Evolutionary conservation across 345 rosid genomes (phyloP).

Genomic region (Hibiscus syriacus): DNA sequence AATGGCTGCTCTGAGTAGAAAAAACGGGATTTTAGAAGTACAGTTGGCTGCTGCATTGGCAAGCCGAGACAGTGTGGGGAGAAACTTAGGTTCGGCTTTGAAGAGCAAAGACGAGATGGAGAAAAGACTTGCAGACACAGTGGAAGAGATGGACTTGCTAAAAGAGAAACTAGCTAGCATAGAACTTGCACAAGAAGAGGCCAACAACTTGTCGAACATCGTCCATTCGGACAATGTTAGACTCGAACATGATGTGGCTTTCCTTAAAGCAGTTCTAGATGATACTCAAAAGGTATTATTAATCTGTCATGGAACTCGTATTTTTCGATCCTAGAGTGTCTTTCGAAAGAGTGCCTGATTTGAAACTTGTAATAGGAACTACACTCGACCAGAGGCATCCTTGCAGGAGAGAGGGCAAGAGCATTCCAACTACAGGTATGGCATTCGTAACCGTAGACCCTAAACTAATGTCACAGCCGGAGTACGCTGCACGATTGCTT

Average conservation of each 20-base stretch:
- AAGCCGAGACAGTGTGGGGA: conserved; percentile 67
- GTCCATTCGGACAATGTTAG: conserved; percentile 93
- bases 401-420: conserved; percentile 33
- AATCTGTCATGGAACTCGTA: not conserved
- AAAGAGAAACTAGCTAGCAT: conserved; percentile 74
- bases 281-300: conserved; percentile 80
- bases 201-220: conserved; percentile 71
- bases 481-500: too few relatives aligned
- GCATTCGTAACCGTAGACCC: not conserved
- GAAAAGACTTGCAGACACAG: conserved; percentile 50
- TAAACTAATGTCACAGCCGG: too few relatives aligned
- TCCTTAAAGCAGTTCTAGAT: conserved; percentile 86
- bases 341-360: conserved; percentile 3
- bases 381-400: conserved; percentile 93
- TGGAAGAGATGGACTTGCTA: conserved; percentile 74
- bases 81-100: conserved; percentile 50
- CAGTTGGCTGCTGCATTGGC: conserved; percentile 65
- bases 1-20: conserved; percentile 60
- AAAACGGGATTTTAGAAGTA: conserved; percentile 69
- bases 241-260: conserved; percentile 96
- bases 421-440: not conserved
- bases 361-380: conserved; percentile 45
- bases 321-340: not conserved
- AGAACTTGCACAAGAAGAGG: conserved; percentile 86
- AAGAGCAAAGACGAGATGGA: conserved; percentile 84